Evolutionary conservation across 2,329 filamentous ascomycete species (phyloP).

Genomic region (Fusarium chaquense): DNA sequence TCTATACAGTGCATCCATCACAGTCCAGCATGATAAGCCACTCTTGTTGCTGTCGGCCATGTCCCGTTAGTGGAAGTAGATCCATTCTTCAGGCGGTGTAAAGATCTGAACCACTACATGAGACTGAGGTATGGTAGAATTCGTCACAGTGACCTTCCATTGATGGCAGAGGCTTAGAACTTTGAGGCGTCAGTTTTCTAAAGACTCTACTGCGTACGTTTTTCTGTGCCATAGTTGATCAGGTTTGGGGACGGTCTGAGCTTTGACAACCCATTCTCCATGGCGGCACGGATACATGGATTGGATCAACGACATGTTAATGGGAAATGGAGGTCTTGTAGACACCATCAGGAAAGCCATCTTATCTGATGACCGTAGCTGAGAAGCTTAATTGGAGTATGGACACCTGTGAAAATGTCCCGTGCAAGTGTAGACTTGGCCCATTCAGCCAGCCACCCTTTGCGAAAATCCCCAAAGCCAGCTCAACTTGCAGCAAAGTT

Average conservation of each 20-base stretch:
- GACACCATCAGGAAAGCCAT: constrained; percentile 15
- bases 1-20: neutral
- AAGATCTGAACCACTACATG: constrained; percentile 12
- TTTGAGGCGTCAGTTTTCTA: constrained; percentile 7
- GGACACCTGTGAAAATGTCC: constrained; percentile 1
- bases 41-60: constrained; percentile 17
- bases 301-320: neutral
- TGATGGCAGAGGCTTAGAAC: constrained; percentile 12
- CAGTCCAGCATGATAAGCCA: constrained; percentile 7
- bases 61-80: constrained; percentile 33
- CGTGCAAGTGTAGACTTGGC: constrained; percentile 20
- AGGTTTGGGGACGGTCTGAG: constrained; percentile 24
- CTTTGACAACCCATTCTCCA: constrained; percentile 4
- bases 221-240: constrained; percentile 1
- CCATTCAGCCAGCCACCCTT: constrained; percentile 33
- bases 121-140: constrained; percentile 1
- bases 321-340: neutral
- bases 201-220: constrained; percentile 22
- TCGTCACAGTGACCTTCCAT: constrained; percentile 24
- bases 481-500: constrained; percentile 9
- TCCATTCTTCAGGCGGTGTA: constrained; percentile 43
- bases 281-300: neutral
- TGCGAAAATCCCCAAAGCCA: constrained; percentile 14
- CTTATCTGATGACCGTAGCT: constrained; percentile 26
- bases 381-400: constrained; percentile 16